Evolutionary conservation across 2,329 filamentous ascomycete genomes (phyloP).

Genomic region (Fusarium concolor): DNA sequence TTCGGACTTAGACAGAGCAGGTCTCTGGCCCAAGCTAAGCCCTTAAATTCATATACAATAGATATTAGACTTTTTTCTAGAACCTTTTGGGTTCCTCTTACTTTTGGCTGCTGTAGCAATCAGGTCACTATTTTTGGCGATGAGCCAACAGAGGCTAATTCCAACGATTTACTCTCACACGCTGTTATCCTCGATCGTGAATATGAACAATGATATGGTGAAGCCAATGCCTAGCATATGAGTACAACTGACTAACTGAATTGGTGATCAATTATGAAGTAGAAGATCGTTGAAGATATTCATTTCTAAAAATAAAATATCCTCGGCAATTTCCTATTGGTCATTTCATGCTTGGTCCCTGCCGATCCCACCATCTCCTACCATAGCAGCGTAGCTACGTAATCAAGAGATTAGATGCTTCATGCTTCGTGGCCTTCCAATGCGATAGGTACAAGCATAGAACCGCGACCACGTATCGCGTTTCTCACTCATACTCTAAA

Average conservation of each 20-base stretch:
- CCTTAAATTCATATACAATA: slow-evolving; percentile 18
- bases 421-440: slow-evolving; percentile 40
- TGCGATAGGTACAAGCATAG: background rate
- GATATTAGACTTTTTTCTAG: slow-evolving; percentile 23
- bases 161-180: slow-evolving; percentile 2
- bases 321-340: slow-evolving; percentile 18
- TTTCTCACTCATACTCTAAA: background rate
- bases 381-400: slow-evolving; percentile 21
- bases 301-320: slow-evolving; percentile 1
- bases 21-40: slow-evolving; percentile 8
- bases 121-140: slow-evolving; percentile 10
- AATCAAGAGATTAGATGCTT: slow-evolving; percentile 30
- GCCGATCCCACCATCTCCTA: slow-evolving; percentile 24
- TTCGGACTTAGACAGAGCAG: slow-evolving; percentile 2
- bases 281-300: background rate
- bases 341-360: slow-evolving; percentile 25
- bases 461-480: slow-evolving; percentile 19
- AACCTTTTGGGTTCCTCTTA: background rate
- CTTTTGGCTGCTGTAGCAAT: background rate
- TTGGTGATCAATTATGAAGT: background rate
- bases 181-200: background rate
- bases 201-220: background rate
- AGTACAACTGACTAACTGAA: background rate
- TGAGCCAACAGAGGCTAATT: background rate
- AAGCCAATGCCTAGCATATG: background rate